Evolutionary conservation across 179 eudicot species (phyloP), one percentile per base, ranked within the genome.

Genomic region (Sideroxylon spinosum): DNA sequence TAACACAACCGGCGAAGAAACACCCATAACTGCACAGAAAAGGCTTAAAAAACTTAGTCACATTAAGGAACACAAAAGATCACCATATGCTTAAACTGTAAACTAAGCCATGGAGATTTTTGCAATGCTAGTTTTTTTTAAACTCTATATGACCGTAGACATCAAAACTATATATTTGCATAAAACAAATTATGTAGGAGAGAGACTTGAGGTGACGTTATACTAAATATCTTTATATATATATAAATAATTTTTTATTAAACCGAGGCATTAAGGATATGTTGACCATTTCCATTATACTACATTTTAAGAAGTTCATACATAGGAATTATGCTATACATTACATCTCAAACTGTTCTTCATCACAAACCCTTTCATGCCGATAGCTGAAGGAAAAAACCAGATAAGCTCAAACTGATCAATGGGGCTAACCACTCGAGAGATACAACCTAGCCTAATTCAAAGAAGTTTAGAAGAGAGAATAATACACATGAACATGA

Each of bases 1-100:
- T 23, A 71, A 71, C 61, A 48, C 0, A 10, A 37, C 65, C 74
- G 63, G 66, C 66, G 57, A 82, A 81, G 79, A 74, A 71, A 78
- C 56, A 73, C 77, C 78, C 73, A 78, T 68, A 62, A 78, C 83
- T 76, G 82, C 84, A 71, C 60, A 71, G 11, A 26, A 37, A 81
- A 63, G 48, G 67, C 72, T 62, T 59, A 13, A 29, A n/a, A 67
- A 79, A 61, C 29, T 48, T 63, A 48, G 56, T 28, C 37, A 74
- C 28, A 75, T 37, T 20, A 55, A 68, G 8, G 0, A 78, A 26
- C 57, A 76, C 13, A 1, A 63, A 22, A 1, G 0, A n/a, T 23
- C 2, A 37, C 44, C 44, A 37, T 37, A 37, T 37, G 44, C 44
- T 37, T 37, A 37, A 37, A 37, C 44, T 37, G 3, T 37, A 37